phyloP scores from a whole-genome alignment of 208 protist genomes.

The Leishmania arabica region DNA sequence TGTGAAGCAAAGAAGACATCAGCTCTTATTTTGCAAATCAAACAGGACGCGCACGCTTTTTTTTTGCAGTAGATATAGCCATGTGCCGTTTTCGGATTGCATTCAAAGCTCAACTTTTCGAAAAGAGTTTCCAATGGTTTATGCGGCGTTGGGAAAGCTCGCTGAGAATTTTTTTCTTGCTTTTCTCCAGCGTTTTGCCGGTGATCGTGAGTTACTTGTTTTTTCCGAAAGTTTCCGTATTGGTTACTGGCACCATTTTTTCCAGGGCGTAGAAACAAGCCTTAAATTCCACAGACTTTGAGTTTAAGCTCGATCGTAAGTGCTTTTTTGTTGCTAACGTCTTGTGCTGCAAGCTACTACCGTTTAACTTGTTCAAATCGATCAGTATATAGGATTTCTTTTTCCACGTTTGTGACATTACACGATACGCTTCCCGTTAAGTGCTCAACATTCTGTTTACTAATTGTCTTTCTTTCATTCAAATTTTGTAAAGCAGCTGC shows the following conservation, averaged over 20 bases:
- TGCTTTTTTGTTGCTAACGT: not conserved
- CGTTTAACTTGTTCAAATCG: not conserved
- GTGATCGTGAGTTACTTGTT: not conserved
- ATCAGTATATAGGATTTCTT: not conserved
- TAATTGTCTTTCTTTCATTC: not conserved
- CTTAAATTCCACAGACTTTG: not conserved
- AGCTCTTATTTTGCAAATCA: not conserved
- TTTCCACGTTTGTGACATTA: not conserved
- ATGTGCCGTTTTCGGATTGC: not conserved
- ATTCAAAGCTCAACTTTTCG: not conserved
- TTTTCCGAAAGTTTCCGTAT: not conserved
- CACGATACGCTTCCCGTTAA: not conserved
- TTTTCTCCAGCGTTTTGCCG: not conserved
- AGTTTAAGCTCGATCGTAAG: not conserved
- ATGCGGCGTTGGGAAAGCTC: not conserved
- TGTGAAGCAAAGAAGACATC: not conserved
- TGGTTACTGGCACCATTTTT: not conserved
- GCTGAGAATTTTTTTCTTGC: not conserved
- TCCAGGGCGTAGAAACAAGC: too few species aligned
- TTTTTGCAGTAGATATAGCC: not conserved
- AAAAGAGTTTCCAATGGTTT: not conserved
- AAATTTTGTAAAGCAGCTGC: not conserved
- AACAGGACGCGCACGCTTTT: not conserved
- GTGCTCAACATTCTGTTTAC: not conserved
- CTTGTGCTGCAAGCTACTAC: not conserved